Conservation (phyloP, 2,329 filamentous ascomycete species). For the Pseudogymnoascus sp. region DNA sequence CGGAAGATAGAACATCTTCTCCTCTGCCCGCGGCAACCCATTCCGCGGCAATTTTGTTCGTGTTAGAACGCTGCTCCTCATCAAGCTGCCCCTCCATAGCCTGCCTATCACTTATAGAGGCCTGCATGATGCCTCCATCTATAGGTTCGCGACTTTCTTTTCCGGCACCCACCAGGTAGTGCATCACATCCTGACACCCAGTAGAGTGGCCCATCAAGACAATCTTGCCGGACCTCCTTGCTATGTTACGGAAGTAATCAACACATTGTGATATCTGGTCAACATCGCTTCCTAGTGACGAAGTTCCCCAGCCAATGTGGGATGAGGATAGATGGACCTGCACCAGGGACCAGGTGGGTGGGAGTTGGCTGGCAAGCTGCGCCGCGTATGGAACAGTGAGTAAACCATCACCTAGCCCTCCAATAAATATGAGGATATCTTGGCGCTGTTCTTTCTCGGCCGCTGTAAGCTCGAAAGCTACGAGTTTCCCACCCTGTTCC, state of each 20-base stretch:
- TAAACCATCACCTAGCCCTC: slow-evolving; percentile 45
- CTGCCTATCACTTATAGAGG: slow-evolving; percentile 55
- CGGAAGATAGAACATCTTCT: slow-evolving; percentile 36
- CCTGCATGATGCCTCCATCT: slow-evolving; percentile 57
- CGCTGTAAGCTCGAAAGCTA: slow-evolving; percentile 28
- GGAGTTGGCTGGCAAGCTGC: slow-evolving; percentile 29
- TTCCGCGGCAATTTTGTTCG: slow-evolving; percentile 32
- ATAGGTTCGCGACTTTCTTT: slow-evolving; percentile 29
- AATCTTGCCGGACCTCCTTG: slow-evolving; percentile 40
- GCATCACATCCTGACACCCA: slow-evolving; percentile 59
- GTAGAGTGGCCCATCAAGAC: slow-evolving; percentile 63
- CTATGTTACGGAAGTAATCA: slow-evolving; percentile 35
- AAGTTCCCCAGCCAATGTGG: slow-evolving; percentile 34
- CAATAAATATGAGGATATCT: slow-evolving; percentile 45
- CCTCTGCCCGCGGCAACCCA: slow-evolving; percentile 36
- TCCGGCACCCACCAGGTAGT: slow-evolving; percentile 43
- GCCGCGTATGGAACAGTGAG: slow-evolving; percentile 41
- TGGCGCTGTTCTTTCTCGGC: slow-evolving; percentile 15
- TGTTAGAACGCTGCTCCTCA: slow-evolving; percentile 28
- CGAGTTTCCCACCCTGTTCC: slow-evolving; percentile 24
- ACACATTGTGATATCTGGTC: slow-evolving; percentile 41
- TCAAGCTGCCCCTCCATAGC: slow-evolving; percentile 35
- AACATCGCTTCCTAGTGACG: slow-evolving; percentile 39
- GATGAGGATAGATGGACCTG: slow-evolving; percentile 38
- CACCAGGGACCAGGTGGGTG: slow-evolving; percentile 37